Percentiles rank a stretch among this genome's conserved stretches.
Evolutionary conservation across 768 basidiomycete species (phyloP).

Genomic region (Astraeus odoratus): DNA sequence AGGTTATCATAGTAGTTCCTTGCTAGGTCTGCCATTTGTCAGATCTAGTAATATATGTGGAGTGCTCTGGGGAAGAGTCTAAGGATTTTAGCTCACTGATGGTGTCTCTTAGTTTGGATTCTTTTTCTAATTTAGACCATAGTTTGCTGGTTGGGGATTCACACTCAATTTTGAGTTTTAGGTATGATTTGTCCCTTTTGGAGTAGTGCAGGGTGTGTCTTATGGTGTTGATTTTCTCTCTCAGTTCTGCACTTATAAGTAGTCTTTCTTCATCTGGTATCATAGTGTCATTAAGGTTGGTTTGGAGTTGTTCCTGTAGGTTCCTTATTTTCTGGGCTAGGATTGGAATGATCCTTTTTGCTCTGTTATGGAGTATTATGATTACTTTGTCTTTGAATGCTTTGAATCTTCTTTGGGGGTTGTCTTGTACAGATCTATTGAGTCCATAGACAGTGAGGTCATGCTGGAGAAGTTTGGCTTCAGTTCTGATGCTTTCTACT

Average conservation of each 20-base stretch:
- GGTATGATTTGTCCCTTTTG: conserved; percentile 7
- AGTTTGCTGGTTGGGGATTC: conserved; percentile 11
- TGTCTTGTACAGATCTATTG: neutral
- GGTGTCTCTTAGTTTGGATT: conserved; percentile 7
- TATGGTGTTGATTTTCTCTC: neutral
- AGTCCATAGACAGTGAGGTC: neutral
- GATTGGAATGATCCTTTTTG: neutral
- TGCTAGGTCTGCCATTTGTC: conserved; percentile 29
- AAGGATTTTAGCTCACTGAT: conserved; percentile 12
- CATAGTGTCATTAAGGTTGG: neutral
- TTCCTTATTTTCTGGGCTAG: neutral
- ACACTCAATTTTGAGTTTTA: neutral
- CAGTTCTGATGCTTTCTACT: neutral
- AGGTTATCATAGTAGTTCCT: too few species aligned
- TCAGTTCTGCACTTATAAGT: neutral
- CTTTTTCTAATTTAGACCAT: conserved; percentile 12
- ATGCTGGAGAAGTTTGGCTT: neutral
- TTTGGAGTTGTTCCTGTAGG: neutral
- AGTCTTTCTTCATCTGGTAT: neutral
- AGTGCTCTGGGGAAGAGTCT: neutral
- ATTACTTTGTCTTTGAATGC: neutral
- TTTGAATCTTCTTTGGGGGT: neutral
- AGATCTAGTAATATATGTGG: neutral
- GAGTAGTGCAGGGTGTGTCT: neutral
- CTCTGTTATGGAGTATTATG: neutral